These are phyloP conservation scores for Lepidium africanum DNA, from an alignment of 345 rosid genomes.

Conservation along the genomic window DNA sequence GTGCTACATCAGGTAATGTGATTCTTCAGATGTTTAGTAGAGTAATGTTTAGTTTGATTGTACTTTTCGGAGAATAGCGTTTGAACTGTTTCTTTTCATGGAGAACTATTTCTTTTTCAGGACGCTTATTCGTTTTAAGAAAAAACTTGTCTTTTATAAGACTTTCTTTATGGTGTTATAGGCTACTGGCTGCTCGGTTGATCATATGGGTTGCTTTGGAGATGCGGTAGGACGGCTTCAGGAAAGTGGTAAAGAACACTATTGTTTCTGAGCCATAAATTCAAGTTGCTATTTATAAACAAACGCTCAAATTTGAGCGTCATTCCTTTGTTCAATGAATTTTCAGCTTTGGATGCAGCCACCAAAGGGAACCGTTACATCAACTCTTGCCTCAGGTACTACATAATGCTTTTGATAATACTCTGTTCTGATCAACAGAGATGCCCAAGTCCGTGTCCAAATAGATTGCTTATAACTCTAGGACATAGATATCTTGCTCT, in stretches of 20 bases:
- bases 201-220: constrained; percentile 78
- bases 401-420: neutral
- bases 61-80: neutral
- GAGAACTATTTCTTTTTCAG: neutral
- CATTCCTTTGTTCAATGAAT: neutral
- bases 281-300: neutral
- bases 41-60: neutral
- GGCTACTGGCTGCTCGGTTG: constrained; percentile 65
- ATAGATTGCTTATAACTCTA: neutral
- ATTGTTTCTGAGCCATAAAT: neutral
- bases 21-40: neutral
- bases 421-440: neutral
- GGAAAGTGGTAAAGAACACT: constrained; percentile 43
- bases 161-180: constrained; percentile 16
- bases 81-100: neutral
- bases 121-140: neutral
- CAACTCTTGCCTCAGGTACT: constrained; percentile 87
- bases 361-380: constrained; percentile 86
- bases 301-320: neutral
- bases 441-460: neutral
- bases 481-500: neutral
- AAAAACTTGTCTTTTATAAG: neutral
- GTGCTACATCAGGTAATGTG: neutral
- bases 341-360: constrained; percentile 76
- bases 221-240: constrained; percentile 80